Conservation (phyloP, 1,284 basidiomycete genomes). For the Pascua sp. region DNA sequence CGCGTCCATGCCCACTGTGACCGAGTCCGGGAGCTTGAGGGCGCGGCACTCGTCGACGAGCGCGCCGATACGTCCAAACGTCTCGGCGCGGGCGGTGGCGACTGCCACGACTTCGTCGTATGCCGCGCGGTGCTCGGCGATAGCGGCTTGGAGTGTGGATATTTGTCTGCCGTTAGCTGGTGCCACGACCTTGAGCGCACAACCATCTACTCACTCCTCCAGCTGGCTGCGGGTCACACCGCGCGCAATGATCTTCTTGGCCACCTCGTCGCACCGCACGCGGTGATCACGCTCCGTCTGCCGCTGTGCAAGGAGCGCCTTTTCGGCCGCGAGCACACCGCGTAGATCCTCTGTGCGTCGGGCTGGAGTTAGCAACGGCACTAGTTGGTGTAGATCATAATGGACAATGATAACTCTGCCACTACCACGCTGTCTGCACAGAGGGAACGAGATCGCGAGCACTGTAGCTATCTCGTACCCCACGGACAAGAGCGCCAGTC, state of each 20-base stretch:
- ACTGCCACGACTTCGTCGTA: conserved; percentile 25
- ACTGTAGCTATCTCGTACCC: neutral
- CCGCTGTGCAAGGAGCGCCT: conserved; percentile 24
- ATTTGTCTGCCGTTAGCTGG: conserved; percentile 30
- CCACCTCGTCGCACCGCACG: conserved; percentile 41
- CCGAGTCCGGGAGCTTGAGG: conserved; percentile 29
- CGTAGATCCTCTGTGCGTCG: conserved; percentile 23
- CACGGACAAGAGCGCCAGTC: neutral
- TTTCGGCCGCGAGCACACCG: conserved; percentile 31
- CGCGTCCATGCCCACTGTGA: neutral
- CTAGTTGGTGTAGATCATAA: neutral
- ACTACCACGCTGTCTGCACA: no score
- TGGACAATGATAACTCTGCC: no score
- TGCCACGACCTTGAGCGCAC: no score
- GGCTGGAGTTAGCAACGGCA: conserved; percentile 5
- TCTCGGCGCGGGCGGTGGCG: conserved; percentile 29
- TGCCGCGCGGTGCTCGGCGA: conserved; percentile 30
- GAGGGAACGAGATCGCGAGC: neutral
- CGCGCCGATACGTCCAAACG: conserved; percentile 28
- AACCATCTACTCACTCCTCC: conserved; percentile 33
- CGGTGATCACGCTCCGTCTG: conserved; percentile 32
- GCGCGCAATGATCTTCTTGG: conserved; percentile 29
- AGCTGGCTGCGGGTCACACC: conserved; percentile 34
- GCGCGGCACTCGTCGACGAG: conserved; percentile 36
- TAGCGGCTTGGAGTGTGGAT: conserved; percentile 20